Percentiles rank a stretch among this genome's conserved stretches.
phyloP scores from a whole-genome alignment of 176 grass and related monocot species.

The Avena eriantha region DNA sequence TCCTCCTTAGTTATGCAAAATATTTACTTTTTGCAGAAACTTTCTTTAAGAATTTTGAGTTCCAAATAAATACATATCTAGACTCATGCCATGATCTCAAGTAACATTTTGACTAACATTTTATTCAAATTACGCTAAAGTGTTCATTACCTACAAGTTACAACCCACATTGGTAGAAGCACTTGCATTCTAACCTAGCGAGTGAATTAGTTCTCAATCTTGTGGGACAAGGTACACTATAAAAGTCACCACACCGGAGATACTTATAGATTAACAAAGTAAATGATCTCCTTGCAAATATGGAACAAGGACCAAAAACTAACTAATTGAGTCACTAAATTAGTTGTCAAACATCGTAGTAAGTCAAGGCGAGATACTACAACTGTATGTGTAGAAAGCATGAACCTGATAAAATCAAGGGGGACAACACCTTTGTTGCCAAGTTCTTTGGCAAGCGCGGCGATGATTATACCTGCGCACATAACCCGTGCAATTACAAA shows the following conservation, averaged over 20 bases:
- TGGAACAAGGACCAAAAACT: not conserved
- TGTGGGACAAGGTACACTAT: not conserved
- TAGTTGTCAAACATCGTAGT: not conserved
- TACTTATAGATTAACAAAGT: not conserved
- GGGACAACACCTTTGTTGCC: not conserved
- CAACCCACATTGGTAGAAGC: no score
- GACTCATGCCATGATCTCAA: no score
- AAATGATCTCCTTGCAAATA: not conserved
- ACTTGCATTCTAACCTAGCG: no score
- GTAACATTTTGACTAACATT: no score
- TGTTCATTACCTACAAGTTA: no score
- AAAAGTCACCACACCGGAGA: no score
- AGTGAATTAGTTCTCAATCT: not conserved
- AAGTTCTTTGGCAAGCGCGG: not conserved
- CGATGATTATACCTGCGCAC: conserved; percentile 3
- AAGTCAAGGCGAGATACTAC: not conserved
- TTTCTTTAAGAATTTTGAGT: no score
- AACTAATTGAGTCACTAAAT: not conserved
- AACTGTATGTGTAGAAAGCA: no score
- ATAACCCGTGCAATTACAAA: not conserved
- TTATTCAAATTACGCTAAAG: no score
- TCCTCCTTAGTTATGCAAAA: no score
- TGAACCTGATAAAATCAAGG: not conserved
- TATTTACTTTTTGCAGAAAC: no score
- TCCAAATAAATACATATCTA: no score